Conservation (phyloP, 768 basidiomycete genomes). For the Termitomyces heimii region DNA sequence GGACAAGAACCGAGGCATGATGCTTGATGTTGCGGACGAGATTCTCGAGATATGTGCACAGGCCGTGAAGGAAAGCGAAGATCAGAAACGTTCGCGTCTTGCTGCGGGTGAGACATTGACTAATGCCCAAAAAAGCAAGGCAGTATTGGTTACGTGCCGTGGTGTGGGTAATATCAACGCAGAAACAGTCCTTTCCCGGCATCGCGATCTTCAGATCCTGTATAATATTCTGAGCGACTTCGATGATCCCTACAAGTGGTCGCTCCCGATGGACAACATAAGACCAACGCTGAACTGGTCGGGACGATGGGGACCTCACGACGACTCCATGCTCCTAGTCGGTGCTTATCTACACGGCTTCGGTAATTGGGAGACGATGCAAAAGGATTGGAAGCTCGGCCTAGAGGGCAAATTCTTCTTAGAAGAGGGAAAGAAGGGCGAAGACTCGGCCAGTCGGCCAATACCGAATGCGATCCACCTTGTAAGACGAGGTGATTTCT, state of each 20-base stretch:
- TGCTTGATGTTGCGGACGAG: conserved; percentile 88
- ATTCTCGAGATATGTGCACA: conserved; percentile 81
- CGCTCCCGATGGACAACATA: conserved; percentile 87
- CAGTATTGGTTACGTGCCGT: conserved; percentile 87
- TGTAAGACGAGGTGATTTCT: conserved; percentile 93
- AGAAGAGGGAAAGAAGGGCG: conserved; percentile 94
- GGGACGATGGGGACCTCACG: conserved; percentile 87
- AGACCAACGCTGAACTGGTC: conserved; percentile 96
- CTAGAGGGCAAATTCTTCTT: conserved; percentile 95
- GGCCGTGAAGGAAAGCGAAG: conserved; percentile 81
- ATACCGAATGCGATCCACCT: conserved; percentile 98
- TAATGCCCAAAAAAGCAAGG: conserved; percentile 95
- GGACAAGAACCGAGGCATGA: conserved; percentile 91
- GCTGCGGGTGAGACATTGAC: conserved; percentile 85
- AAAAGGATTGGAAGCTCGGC: conserved; percentile 78
- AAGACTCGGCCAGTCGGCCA: conserved; percentile 76
- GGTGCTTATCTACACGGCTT: conserved; percentile 93
- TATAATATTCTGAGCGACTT: conserved; percentile 71
- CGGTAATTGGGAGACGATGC: conserved; percentile 95
- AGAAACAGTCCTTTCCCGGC: conserved; percentile 88
- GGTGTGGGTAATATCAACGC: conserved; percentile 94
- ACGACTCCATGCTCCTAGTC: conserved; percentile 92
- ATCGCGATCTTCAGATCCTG: conserved; percentile 84
- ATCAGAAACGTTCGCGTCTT: conserved; percentile 68
- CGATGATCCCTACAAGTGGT: conserved; percentile 77